Evolutionary conservation across 1,284 basidiomycete genomes (phyloP).

Genomic region (Ceratobasidium sp.): DNA sequence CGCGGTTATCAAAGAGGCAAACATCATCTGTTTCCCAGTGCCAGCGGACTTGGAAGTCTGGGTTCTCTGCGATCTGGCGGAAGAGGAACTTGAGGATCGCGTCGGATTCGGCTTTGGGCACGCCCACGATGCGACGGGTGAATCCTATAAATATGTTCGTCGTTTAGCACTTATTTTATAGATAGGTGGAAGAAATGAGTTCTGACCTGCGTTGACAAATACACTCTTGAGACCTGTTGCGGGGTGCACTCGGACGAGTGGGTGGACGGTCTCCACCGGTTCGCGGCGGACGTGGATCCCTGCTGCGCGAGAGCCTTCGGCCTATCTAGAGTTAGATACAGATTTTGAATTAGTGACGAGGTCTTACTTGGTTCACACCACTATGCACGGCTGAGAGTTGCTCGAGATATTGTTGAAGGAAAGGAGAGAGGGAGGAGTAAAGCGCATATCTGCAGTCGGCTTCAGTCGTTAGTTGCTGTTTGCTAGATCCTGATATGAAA

Average conservation of each 20-base stretch:
- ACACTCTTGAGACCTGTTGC: conserved; percentile 55
- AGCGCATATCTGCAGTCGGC: conserved; percentile 48
- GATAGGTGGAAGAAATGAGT: neutral
- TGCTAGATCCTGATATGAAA: neutral
- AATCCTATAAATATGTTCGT: conserved; percentile 53
- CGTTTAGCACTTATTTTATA: neutral
- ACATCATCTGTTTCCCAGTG: conserved; percentile 76
- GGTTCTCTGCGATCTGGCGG: conserved; percentile 75
- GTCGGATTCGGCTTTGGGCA: conserved; percentile 86
- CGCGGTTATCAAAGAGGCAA: conserved; percentile 81
- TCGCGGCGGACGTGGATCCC: conserved; percentile 75
- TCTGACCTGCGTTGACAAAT: conserved; percentile 57
- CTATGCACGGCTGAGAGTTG: conserved; percentile 76
- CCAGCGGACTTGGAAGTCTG: conserved; percentile 80
- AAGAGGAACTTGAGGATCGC: conserved; percentile 77
- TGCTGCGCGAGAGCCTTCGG: conserved; percentile 73
- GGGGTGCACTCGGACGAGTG: conserved; percentile 60
- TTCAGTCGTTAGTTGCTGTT: neutral
- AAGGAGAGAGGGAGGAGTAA: conserved; percentile 78
- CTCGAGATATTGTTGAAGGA: conserved; percentile 76
- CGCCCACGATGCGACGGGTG: conserved; percentile 74
- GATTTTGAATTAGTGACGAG: neutral
- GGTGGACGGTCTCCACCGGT: conserved; percentile 72
- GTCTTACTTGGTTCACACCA: conserved; percentile 60
- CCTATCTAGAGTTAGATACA: conserved; percentile 58